phyloP scores from a whole-genome alignment of 306 rosid species.

The Carpinus viminea region DNA sequence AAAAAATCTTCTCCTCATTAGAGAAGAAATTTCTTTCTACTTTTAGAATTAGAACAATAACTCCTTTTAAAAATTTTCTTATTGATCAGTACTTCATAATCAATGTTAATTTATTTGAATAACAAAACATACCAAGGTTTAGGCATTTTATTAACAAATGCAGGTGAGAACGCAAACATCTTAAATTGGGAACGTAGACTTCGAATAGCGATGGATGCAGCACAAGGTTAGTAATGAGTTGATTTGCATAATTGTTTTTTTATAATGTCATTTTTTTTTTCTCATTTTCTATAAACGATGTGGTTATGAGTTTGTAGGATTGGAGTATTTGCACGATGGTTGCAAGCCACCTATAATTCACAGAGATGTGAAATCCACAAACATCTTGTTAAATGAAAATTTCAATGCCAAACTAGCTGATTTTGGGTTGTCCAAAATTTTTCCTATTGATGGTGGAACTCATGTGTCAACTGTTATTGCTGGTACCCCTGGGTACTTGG shows the following conservation, averaged over 20 bases:
- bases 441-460: conserved; percentile 29
- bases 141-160: neutral
- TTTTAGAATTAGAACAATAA: too few species aligned
- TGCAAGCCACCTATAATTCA: conserved; percentile 49
- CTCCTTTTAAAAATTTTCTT: too few species aligned
- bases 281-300: neutral
- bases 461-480: conserved; percentile 41
- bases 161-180: conserved; percentile 7
- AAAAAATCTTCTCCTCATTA: too few species aligned
- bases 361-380: conserved; percentile 54
- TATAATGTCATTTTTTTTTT: neutral
- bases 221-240: conserved; percentile 40
- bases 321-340: conserved; percentile 60
- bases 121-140: neutral
- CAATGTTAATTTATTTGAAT: neutral
- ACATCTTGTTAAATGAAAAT: conserved; percentile 45
- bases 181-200: conserved; percentile 53
- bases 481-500: conserved; percentile 46
- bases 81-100: neutral
- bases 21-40: too few species aligned
- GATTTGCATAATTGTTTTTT: neutral
- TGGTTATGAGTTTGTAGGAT: conserved; percentile 28
- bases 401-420: conserved; percentile 51
- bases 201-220: conserved; percentile 43
- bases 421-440: conserved; percentile 44